These are phyloP conservation scores for Fraxinus platypoda DNA, from an alignment of 305 asterid genomes.

Conservation along the genomic window DNA sequence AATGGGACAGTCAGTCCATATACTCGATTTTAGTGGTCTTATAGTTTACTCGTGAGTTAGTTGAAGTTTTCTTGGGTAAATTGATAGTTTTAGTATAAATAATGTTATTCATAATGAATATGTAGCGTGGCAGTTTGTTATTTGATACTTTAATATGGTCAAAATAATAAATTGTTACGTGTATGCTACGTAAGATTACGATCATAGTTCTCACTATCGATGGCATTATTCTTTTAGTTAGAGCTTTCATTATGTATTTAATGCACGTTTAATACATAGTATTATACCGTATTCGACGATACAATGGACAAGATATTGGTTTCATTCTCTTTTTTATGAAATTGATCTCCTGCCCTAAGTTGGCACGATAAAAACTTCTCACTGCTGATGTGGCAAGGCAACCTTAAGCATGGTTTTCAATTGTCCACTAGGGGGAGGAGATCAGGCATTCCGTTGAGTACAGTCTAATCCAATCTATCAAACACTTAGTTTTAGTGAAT, in stretches of 20 bases:
- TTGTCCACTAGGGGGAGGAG: no score
- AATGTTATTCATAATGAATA: no score
- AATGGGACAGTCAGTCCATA: constrained; percentile 89
- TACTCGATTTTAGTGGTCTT: constrained; percentile 59
- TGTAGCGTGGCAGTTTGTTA: no score
- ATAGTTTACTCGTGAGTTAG: constrained; percentile 79
- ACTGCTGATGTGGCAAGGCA: no score
- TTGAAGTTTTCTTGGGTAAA: constrained; percentile 1
- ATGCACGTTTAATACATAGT: background rate
- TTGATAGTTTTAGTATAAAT: background rate
- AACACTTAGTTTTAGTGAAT: background rate
- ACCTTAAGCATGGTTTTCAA: no score
- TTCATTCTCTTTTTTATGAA: background rate
- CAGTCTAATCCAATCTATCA: background rate
- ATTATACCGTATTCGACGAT: background rate
- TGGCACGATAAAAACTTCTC: no score
- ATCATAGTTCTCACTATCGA: no score
- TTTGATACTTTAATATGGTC: no score
- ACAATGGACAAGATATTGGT: background rate
- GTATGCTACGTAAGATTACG: no score
- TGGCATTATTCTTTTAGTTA: no score
- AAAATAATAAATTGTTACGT: no score
- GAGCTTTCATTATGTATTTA: background rate
- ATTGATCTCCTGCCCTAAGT: no score
- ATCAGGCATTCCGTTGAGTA: background rate